Percentiles rank a stretch among this genome's conserved stretches.
These are phyloP conservation scores for Astrothelium subdiscretum DNA, from an alignment of 495 filamentous ascomycete species.

Conservation along the genomic window DNA sequence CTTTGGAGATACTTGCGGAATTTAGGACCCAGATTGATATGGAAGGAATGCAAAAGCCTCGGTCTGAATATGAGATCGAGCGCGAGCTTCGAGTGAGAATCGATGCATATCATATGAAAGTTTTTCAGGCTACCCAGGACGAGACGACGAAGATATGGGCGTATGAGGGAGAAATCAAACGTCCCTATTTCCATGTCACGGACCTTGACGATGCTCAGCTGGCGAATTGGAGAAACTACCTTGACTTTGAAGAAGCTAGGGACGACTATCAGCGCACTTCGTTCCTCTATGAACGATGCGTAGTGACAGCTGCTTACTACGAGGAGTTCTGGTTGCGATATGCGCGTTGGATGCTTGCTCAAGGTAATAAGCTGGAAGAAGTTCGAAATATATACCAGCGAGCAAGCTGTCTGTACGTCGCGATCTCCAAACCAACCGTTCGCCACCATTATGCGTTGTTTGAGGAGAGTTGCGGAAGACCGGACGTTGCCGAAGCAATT, in stretches of 20 bases:
- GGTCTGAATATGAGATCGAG: conserved; percentile 68
- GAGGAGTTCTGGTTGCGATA: conserved; percentile 98
- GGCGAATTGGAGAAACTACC: conserved; percentile 89
- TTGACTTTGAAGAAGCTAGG: conserved; percentile 90
- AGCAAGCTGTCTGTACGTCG: conserved; percentile 71
- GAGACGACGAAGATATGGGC: conserved; percentile 93
- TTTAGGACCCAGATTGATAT: conserved; percentile 60
- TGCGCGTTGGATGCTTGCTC: conserved; percentile 89
- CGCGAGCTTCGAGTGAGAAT: conserved; percentile 68
- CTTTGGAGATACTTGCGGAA: conserved; percentile 52
- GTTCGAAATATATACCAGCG: conserved; percentile 88
- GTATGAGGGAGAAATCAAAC: conserved; percentile 88
- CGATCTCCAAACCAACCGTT: conserved; percentile 67
- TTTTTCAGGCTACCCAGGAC: conserved; percentile 70
- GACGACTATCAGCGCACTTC: conserved; percentile 61
- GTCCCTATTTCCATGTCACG: conserved; percentile 94
- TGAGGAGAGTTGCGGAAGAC: conserved; percentile 68
- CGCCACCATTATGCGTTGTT: conserved; percentile 90
- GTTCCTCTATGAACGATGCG: conserved; percentile 86
- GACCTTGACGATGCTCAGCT: conserved; percentile 80
- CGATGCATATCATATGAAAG: conserved; percentile 66
- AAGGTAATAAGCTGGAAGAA: conserved; percentile 75
- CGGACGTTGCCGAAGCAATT: conserved; percentile 71
- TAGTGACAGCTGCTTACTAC: conserved; percentile 87
- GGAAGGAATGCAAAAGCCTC: conserved; percentile 37